Conservation (phyloP, 495 filamentous ascomycete species). For the Hypomontagnella submonticulosa region DNA sequence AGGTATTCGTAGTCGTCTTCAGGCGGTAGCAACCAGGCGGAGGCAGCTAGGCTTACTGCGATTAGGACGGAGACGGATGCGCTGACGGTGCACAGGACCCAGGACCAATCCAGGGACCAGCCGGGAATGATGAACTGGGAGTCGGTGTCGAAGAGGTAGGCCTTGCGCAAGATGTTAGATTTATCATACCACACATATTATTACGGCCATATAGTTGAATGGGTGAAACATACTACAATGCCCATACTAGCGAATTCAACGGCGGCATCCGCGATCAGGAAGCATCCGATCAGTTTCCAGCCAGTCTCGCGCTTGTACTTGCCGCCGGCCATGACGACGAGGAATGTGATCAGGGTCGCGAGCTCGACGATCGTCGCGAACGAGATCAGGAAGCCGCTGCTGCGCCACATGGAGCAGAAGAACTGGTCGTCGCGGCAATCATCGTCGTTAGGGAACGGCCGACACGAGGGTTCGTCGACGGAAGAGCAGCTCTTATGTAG, state of each 20-base stretch:
- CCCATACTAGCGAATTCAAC: conserved; percentile 77
- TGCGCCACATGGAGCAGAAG: conserved; percentile 94
- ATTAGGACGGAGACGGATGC: conserved; percentile 73
- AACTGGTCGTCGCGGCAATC: conserved; percentile 75
- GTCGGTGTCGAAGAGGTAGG: conserved; percentile 86
- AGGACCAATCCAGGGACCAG: conserved; percentile 83
- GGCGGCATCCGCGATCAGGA: conserved; percentile 69
- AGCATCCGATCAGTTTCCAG: conserved; percentile 75
- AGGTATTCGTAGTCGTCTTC: conserved; percentile 87
- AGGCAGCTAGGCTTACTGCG: conserved; percentile 68
- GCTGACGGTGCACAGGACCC: conserved; percentile 79
- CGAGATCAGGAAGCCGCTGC: conserved; percentile 85
- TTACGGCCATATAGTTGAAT: neutral
- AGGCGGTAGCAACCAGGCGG: conserved; percentile 73
- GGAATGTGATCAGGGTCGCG: conserved; percentile 76
- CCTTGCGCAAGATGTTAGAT: conserved; percentile 54
- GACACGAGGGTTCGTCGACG: conserved; percentile 50
- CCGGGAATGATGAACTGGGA: conserved; percentile 83
- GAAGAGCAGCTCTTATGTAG: conserved; percentile 81
- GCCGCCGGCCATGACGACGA: conserved; percentile 79
- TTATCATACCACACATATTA: neutral
- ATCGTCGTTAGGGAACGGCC: conserved; percentile 70
- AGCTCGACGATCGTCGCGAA: conserved; percentile 81
- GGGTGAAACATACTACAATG: conserved; percentile 74
- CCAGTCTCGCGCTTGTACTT: conserved; percentile 78